These are phyloP conservation scores for Pichia pseudocactophila DNA, from an alignment of 805 yeast genomes.

Conservation along the genomic window DNA sequence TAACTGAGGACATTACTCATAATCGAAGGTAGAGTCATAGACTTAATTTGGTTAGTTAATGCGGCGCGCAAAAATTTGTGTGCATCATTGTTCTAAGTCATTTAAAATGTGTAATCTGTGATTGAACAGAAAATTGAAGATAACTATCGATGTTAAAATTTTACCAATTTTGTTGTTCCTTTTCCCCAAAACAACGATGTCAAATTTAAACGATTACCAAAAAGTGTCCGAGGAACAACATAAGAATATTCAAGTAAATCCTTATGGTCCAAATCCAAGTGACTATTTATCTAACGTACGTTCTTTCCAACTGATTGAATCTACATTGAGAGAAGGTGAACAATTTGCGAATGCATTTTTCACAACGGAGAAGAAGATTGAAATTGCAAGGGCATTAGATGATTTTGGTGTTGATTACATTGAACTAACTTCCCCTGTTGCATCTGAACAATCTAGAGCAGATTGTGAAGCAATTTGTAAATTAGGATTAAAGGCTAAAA, in stretches of 20 bases:
- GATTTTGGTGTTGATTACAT: constrained; percentile 98
- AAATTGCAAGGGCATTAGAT: constrained; percentile 93
- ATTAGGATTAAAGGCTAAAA: constrained; percentile 90
- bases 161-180: not conserved
- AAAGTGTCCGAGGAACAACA: constrained; percentile 39
- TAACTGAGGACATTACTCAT: too few species aligned
- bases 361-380: constrained; percentile 88
- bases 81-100: too few species aligned
- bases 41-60: too few species aligned
- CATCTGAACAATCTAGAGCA: constrained; percentile 82
- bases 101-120: too few species aligned
- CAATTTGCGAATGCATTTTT: constrained; percentile 97
- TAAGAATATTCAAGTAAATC: constrained; percentile 32
- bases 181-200: constrained; percentile 2
- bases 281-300: constrained; percentile 87
- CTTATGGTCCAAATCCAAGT: constrained; percentile 93
- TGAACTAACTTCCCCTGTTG: constrained; percentile 96
- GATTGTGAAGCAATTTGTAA: constrained; percentile 99
- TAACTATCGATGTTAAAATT: not conserved
- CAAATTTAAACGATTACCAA: constrained; percentile 28
- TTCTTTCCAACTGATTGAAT: constrained; percentile 85
- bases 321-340: constrained; percentile 96
- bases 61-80: too few species aligned
- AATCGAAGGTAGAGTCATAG: too few species aligned
- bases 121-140: too few species aligned